Percentiles rank a stretch among this genome's conserved stretches.
phyloP scores from a whole-genome alignment of 257 asterid genomes.

The Linderniella brevidens region DNA sequence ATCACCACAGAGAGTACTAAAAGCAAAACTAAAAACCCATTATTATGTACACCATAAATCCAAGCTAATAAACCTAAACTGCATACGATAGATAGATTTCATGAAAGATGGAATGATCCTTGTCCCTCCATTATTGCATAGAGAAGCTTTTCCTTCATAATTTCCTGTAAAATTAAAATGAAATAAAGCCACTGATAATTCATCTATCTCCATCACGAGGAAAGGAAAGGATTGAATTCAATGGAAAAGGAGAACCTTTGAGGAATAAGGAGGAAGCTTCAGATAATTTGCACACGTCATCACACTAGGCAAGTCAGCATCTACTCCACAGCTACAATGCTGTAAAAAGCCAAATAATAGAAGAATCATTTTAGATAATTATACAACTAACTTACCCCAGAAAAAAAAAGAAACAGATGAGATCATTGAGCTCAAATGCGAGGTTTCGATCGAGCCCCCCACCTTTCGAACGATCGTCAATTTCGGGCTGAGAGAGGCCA shows the following conservation, averaged over 20 bases:
- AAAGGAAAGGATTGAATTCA: not conserved
- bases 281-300: constrained; percentile 94
- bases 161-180: constrained; percentile 32
- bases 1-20: too few species aligned
- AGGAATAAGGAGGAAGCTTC: constrained; percentile 89
- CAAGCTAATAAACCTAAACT: constrained; percentile 18
- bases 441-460: not conserved
- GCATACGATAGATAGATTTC: constrained; percentile 5
- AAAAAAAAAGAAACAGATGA: too few species aligned
- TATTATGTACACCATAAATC: constrained; percentile 16
- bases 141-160: constrained; percentile 68
- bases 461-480: constrained; percentile 92
- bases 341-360: constrained; percentile 16
- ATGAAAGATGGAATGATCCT: constrained; percentile 85
- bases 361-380: too few species aligned
- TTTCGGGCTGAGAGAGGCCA: constrained; percentile 88
- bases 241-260: constrained; percentile 33
- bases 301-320: constrained; percentile 82
- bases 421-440: too few species aligned
- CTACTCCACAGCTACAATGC: constrained; percentile 50
- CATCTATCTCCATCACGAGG: not conserved
- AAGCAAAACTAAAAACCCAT: constrained; percentile 9
- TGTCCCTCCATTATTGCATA: constrained; percentile 93
- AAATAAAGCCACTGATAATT: not conserved
- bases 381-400: too few species aligned